A percentile compares a stretch with the other conserved stretches of the same genome.
Evolutionary conservation across 805 yeast species (phyloP).

Genomic region (Nakazawaea wyomingensis): DNA sequence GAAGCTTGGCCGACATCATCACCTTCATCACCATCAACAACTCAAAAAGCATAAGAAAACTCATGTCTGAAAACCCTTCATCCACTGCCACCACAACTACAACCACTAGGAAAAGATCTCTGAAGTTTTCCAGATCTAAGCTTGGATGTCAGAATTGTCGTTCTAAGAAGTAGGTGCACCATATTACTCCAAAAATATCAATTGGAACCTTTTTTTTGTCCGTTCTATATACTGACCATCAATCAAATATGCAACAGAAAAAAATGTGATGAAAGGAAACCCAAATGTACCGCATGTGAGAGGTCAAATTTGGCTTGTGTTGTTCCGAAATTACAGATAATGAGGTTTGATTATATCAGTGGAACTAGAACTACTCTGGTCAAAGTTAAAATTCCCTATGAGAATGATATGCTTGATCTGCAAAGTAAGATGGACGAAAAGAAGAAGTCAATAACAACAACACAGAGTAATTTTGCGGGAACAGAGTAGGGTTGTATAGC

Average conservation of each 20-base stretch:
- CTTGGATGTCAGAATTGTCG: slow-evolving; percentile 25
- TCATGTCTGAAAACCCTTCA: neutral
- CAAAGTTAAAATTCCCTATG: neutral
- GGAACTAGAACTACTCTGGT: neutral
- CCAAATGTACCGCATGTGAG: slow-evolving; percentile 55
- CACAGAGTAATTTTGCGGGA: too few species aligned
- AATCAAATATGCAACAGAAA: slow-evolving; percentile 57
- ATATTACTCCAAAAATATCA: too few species aligned
- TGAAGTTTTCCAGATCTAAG: slow-evolving; percentile 7
- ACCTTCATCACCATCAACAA: too few species aligned
- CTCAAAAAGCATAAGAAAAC: neutral
- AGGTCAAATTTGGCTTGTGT: slow-evolving; percentile 71
- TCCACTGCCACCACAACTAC: neutral
- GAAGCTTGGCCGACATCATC: too few species aligned
- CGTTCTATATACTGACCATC: too few species aligned
- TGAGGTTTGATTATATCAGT: neutral
- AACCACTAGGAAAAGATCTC: too few species aligned
- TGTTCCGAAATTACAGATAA: slow-evolving; percentile 19
- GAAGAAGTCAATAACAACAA: too few species aligned
- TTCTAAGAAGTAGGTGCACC: slow-evolving; percentile 32
- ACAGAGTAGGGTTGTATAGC: too few species aligned
- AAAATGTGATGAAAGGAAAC: slow-evolving; percentile 64
- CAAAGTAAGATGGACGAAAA: too few species aligned
- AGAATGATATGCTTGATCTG: neutral
- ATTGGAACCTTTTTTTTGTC: too few species aligned